Evolutionary conservation across 208 protist genomes (phyloP), one percentile per base, ranked within the genome.

Genomic region (Leishmania tropica): DNA sequence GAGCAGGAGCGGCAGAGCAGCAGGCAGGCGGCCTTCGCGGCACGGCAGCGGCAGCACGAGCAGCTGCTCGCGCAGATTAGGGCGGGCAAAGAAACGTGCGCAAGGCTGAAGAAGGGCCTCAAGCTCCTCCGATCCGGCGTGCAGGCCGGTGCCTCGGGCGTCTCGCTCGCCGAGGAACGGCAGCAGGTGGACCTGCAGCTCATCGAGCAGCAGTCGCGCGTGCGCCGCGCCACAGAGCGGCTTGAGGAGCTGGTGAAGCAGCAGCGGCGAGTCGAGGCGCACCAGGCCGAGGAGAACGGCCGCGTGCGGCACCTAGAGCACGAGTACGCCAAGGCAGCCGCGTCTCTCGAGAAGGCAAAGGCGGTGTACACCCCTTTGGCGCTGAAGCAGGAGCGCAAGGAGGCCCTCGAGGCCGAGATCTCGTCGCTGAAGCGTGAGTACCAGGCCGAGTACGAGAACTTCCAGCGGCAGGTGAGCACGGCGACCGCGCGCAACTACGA

Each of bases 131-230:
- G 91, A 54, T 93, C 92, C 35, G 95, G 95, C 54, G 92, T 98
- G 40, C 89, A 90, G 54, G 95, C 91, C 8, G 93, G 93, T n/a
- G 82, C 85, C 35, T 90, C 90, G 35, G 95, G 95, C 51, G 75
- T 96, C 71, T 96, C 93, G 0, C 84, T 98, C 53, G 93, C 89
- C 67, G 93, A 96, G 77, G 92, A 98, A 81, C 87, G 89, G 24
- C 86, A 83, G 40, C 77, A 92, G 73, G 83, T 96, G 28, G 91
- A 97, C 21, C 76, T 89, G 64, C 81, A 96, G 68, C 77, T 93
- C 28, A 91, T 97, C 76, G 85, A 92, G 47, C 78, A 85, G 48
- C 75, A 84, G 54, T 92, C 92, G 6, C 78, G 65, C 48, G 58
- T 92, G 54, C 81, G 81, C 45, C 93, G 94, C 21, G 47, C 78